These are phyloP conservation scores for Pseudogymnoascus sp. DNA, from an alignment of 2,329 filamentous ascomycete species.

Conservation along the genomic window DNA sequence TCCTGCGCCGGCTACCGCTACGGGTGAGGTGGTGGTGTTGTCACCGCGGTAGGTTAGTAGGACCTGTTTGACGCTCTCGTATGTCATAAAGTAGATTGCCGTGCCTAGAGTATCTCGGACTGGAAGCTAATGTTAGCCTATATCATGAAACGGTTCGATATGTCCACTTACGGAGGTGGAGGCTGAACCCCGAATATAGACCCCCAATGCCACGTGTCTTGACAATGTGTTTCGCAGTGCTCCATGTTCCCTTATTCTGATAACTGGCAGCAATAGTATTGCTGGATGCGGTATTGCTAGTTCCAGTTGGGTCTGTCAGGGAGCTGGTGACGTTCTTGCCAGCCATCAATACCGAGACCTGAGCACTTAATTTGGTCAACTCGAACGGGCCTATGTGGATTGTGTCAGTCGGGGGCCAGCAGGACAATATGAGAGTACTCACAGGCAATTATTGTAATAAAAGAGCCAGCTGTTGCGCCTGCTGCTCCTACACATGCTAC, in stretches of 20 bases:
- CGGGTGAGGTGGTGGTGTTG: slow-evolving; percentile 65
- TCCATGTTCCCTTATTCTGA: slow-evolving; percentile 67
- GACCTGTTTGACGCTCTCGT: slow-evolving; percentile 77
- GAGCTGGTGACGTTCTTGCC: slow-evolving; percentile 38
- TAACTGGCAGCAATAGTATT: slow-evolving; percentile 53
- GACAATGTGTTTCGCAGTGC: slow-evolving; percentile 68
- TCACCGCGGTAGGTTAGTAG: slow-evolving; percentile 66
- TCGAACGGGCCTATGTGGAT: slow-evolving; percentile 61
- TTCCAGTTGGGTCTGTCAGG: slow-evolving; percentile 24
- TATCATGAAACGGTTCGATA: slow-evolving; percentile 2
- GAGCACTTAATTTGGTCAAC: slow-evolving; percentile 79
- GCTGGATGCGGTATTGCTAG: slow-evolving; percentile 12
- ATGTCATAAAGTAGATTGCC: slow-evolving; percentile 80
- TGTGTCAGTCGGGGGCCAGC: background rate
- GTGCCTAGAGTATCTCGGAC: slow-evolving; percentile 79
- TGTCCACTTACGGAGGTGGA: slow-evolving; percentile 60
- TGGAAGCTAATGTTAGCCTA: slow-evolving; percentile 27
- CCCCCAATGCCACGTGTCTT: slow-evolving; percentile 64
- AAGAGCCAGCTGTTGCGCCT: slow-evolving; percentile 69
- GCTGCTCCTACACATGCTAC: slow-evolving; percentile 68
- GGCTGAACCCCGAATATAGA: slow-evolving; percentile 69
- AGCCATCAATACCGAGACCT: slow-evolving; percentile 72
- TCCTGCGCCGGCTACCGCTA: slow-evolving; percentile 69
- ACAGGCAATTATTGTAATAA: slow-evolving; percentile 74
- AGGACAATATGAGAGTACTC: slow-evolving; percentile 22